Conservation (phyloP, 768 basidiomycete species). For the Lenzites betulinus region DNA sequence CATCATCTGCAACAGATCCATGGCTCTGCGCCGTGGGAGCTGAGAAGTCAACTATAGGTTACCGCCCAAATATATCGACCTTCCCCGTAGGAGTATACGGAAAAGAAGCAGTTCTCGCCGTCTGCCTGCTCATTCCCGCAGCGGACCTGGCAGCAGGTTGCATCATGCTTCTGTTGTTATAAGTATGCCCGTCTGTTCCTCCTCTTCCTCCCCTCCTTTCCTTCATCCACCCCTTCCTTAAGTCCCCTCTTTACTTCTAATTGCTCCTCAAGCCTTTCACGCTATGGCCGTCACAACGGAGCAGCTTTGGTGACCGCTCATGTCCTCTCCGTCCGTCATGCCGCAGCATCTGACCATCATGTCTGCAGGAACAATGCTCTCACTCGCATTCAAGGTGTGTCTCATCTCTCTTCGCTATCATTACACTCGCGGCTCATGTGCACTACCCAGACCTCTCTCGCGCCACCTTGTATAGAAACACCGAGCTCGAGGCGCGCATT, state of each 20-base stretch:
- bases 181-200: conserved; percentile 25
- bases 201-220: conserved; percentile 26
- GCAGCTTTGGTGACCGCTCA: conserved; percentile 59
- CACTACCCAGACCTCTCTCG: conserved; percentile 56
- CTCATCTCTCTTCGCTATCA: conserved; percentile 47
- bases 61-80: conserved; percentile 17
- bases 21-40: conserved; percentile 24
- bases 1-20: conserved; percentile 24
- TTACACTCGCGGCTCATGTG: conserved; percentile 29
- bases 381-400: conserved; percentile 58
- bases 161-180: conserved; percentile 36
- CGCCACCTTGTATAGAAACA: conserved; percentile 62
- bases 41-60: conserved; percentile 23
- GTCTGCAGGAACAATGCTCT: conserved; percentile 61
- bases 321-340: neutral
- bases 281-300: conserved; percentile 42
- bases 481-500: conserved; percentile 63
- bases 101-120: conserved; percentile 27
- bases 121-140: conserved; percentile 31
- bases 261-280: neutral
- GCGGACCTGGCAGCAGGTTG: conserved; percentile 27
- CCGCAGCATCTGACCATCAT: neutral
- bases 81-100: conserved; percentile 21
- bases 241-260: conserved; percentile 2
- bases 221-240: conserved; percentile 19